Evolutionary conservation across 352 stramenopile genomes (phyloP).

Genomic region (Pythium apleroticum): DNA sequence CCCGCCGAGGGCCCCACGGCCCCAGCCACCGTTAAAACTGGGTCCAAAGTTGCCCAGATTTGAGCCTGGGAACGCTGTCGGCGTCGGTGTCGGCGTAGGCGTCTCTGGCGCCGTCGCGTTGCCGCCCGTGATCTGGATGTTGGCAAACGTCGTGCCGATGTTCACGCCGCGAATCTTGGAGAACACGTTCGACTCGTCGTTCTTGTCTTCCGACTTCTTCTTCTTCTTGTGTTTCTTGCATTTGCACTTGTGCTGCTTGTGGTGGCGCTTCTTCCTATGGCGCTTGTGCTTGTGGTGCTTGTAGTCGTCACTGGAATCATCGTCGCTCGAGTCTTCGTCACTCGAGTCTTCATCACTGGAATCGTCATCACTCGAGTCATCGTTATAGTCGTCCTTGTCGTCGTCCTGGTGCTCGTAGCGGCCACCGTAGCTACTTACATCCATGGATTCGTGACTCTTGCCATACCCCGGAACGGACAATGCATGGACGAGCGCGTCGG

Average conservation of each 20-base stretch:
- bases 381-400: constrained; percentile 8
- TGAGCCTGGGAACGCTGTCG: not conserved
- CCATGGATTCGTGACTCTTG: not conserved
- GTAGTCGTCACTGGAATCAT: constrained; percentile 26
- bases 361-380: constrained; percentile 8
- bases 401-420: constrained; percentile 12
- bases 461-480: not conserved
- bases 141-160: constrained; percentile 27
- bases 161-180: constrained; percentile 30
- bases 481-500: not conserved
- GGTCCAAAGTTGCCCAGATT: not conserved
- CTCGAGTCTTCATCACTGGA: constrained; percentile 20
- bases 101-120: constrained; percentile 10
- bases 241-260: constrained; percentile 11
- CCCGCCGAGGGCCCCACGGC: not conserved
- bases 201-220: constrained; percentile 26
- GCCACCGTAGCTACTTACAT: not conserved
- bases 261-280: constrained; percentile 2
- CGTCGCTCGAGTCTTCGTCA: constrained; percentile 20
- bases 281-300: constrained; percentile 20
- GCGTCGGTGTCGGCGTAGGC: not conserved
- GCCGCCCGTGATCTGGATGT: constrained; percentile 27
- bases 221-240: constrained; percentile 15
- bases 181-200: constrained; percentile 26
- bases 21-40: not conserved